Conservation (phyloP, 2,329 filamentous ascomycete genomes). For the Didymella sp. region DNA sequence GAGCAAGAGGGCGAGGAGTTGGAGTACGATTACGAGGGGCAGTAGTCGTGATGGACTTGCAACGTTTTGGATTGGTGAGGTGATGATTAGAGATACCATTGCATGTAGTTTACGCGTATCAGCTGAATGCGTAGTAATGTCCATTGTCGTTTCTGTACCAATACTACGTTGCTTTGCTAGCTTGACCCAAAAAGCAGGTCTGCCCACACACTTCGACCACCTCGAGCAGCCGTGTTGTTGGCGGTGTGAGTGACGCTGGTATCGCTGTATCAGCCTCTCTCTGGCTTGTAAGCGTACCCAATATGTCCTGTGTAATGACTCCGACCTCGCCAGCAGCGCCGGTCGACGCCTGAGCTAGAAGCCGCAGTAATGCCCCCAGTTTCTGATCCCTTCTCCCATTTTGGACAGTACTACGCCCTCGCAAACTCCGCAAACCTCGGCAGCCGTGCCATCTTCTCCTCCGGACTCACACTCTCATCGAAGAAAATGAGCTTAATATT, state of each 20-base stretch:
- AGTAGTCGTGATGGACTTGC: neutral
- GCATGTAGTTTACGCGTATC: no score
- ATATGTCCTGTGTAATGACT: neutral
- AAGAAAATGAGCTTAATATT: conserved; percentile 76
- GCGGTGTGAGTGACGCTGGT: neutral
- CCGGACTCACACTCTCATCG: conserved; percentile 79
- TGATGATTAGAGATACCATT: neutral
- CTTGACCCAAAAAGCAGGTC: neutral
- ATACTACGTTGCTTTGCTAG: neutral
- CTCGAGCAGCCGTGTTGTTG: neutral
- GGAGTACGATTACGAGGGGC: conserved; percentile 11
- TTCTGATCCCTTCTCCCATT: neutral
- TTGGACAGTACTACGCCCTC: conserved; percentile 24
- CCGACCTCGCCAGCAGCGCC: neutral
- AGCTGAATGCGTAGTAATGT: neutral
- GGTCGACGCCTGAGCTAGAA: neutral
- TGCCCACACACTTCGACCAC: neutral
- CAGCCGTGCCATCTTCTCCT: conserved; percentile 86
- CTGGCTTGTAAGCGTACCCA: neutral
- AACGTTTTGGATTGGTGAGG: neutral
- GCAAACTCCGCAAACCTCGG: conserved; percentile 69
- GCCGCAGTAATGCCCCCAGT: neutral
- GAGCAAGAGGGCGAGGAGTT: conserved; percentile 42
- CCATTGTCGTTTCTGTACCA: neutral
- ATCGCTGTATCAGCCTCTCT: neutral